Percentiles rank a stretch among this genome's conserved stretches.
phyloP scores from a whole-genome alignment of 192 early-diverging fungal genomes.

The Physocladia obscura region DNA sequence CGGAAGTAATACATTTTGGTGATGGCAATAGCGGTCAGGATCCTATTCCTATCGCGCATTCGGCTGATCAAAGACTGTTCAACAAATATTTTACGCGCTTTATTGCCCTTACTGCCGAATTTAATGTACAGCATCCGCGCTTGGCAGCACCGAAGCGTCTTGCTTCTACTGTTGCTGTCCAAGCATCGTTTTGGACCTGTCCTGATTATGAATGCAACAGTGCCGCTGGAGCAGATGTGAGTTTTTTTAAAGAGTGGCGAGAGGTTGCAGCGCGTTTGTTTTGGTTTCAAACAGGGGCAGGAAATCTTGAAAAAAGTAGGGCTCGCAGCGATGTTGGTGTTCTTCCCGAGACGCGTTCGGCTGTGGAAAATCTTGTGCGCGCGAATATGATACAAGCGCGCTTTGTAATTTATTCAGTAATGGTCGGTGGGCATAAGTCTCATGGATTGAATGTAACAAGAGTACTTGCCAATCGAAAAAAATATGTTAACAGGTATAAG shows the following conservation, averaged over 20 bases:
- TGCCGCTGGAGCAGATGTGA: too few species aligned
- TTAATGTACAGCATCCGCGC: slow-evolving; percentile 9
- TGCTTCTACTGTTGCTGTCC: background rate
- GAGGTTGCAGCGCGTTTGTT: background rate
- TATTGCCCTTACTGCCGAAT: background rate
- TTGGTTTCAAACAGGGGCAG: background rate
- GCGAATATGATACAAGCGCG: background rate
- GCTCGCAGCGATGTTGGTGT: background rate
- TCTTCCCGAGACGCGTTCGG: background rate
- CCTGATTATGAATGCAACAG: too few species aligned
- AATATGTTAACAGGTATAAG: background rate
- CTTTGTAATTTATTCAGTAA: too few species aligned
- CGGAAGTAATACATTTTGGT: background rate
- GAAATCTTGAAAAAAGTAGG: too few species aligned
- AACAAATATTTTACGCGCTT: too few species aligned
- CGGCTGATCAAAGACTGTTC: too few species aligned
- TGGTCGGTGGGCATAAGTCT: too few species aligned
- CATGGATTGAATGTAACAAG: background rate
- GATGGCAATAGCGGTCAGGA: too few species aligned
- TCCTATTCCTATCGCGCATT: too few species aligned
- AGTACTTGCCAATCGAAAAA: background rate
- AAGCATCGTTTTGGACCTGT: background rate
- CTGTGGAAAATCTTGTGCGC: background rate
- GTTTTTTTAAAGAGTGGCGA: background rate
- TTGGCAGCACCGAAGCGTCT: background rate